Evolutionary conservation across 73 alveolate genomes (phyloP), one percentile per base, ranked within the genome.

Genomic region (Tetrahymena malaccensis): DNA sequence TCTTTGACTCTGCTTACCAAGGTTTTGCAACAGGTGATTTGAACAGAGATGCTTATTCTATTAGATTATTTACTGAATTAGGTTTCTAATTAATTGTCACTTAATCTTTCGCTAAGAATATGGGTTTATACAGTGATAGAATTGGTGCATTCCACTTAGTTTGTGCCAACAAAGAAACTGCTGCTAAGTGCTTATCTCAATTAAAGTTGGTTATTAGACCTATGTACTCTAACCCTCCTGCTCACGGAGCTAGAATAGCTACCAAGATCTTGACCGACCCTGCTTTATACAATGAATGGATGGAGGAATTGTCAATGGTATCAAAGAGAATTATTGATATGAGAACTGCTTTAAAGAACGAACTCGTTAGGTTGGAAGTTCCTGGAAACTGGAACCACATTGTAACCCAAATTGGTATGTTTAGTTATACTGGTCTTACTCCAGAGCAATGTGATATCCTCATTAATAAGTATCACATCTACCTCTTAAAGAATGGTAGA

Each of bases 61-160:
- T 98, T 38, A 96, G 99, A 40, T 94, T 96, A 93, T 98, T 99
- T 96, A 97, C 98, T 16, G 97, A 97, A 89, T 97, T 94, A 85
- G 99, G 99, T 16, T 96, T 98, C 96, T 96, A 98, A 96, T 96
- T 99, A 98, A 93, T 99, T 93, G 97, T 98, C 50, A 96, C 99
- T 94, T 98, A 99, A 96, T 97, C 99, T 2, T 99, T 98, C 95
- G 98, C 99, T 89, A 99, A 99, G 98, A 99, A 99, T 94, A 96
- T 99, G 97, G 99, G 99, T 70, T 98, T 99, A 94, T 99, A 99
- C 96, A 83, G 96, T 57, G 99, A 99, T 97, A 98, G 99, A 97
- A 98, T 98, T 55, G 99, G 99, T 38, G 99, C 99, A 55, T 89
- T 99, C 43, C 99, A 98, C 96, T 57, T 98, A 38, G 98, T 98